Conservation (phyloP, 805 yeast species). For the Pichia deserticola region DNA sequence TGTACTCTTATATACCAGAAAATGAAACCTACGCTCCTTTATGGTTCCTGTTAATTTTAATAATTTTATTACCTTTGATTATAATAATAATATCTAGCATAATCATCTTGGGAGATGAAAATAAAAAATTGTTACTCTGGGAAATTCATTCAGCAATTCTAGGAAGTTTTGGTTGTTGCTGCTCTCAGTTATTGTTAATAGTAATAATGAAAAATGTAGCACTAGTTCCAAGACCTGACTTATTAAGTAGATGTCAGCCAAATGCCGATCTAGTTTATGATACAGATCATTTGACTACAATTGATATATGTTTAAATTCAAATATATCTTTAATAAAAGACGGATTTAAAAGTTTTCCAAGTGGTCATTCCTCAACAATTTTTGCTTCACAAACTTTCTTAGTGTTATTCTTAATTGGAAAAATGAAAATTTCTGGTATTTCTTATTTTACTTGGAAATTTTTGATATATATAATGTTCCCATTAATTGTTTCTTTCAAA, state of each 20-base stretch:
- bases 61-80: constrained; percentile 28
- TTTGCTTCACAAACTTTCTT: constrained; percentile 39
- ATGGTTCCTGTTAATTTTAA: constrained; percentile 24
- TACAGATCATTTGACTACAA: constrained; percentile 31
- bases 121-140: constrained; percentile 29
- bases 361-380: constrained; percentile 48
- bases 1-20: constrained; percentile 32
- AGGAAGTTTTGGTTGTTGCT: constrained; percentile 31
- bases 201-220: constrained; percentile 40
- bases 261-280: constrained; percentile 18
- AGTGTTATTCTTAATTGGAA: constrained; percentile 29
- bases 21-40: constrained; percentile 27
- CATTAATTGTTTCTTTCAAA: constrained; percentile 28
- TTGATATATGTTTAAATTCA: constrained; percentile 39
- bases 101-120: constrained; percentile 9
- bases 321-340: constrained; percentile 32
- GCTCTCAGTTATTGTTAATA: constrained; percentile 33
- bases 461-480: constrained; percentile 26
- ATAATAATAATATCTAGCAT: constrained; percentile 20
- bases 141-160: constrained; percentile 33
- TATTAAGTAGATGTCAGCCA: constrained; percentile 43
- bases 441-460: constrained; percentile 31
- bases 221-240: constrained; percentile 46
- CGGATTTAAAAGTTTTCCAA: constrained; percentile 52
- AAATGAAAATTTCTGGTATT: constrained; percentile 30